Conservation (phyloP, 148 eudicot genomes). For the Vaccinium myrtillus region DNA sequence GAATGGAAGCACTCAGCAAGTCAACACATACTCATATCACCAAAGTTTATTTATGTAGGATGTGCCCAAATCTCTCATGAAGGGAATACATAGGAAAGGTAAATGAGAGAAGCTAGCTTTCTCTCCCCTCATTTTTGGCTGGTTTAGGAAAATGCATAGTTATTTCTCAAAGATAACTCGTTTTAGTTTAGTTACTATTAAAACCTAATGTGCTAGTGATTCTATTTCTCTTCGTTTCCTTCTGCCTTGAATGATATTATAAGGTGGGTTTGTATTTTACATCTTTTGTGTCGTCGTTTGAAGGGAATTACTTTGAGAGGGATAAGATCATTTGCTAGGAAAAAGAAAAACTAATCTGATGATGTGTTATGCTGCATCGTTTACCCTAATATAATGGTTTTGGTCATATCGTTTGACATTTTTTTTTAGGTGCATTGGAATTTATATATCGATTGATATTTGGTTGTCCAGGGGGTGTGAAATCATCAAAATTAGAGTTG, state of each 20-base stretch:
- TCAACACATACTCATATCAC: background rate
- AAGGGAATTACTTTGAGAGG: conserved; percentile 1
- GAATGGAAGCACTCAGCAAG: background rate
- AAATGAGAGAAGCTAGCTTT: background rate
- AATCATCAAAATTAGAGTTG: conserved; percentile 8
- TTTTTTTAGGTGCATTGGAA: background rate
- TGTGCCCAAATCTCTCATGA: background rate
- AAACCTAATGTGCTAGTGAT: background rate
- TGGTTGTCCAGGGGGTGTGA: conserved; percentile 28
- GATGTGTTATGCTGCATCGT: background rate
- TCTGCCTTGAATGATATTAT: background rate
- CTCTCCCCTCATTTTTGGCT: background rate
- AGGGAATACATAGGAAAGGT: background rate
- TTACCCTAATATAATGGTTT: background rate
- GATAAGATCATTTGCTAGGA: background rate
- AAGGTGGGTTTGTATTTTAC: background rate
- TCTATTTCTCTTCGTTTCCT: background rate
- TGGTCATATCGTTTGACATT: conserved; percentile 2
- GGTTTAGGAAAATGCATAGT: background rate
- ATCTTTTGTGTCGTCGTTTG: background rate
- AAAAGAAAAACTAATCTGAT: background rate
- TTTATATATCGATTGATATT: background rate
- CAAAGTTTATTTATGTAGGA: background rate
- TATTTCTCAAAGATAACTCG: background rate
- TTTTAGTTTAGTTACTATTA: background rate